Conservation (phyloP, 139 green algal genomes). For the Penium margaritaceum region DNA sequence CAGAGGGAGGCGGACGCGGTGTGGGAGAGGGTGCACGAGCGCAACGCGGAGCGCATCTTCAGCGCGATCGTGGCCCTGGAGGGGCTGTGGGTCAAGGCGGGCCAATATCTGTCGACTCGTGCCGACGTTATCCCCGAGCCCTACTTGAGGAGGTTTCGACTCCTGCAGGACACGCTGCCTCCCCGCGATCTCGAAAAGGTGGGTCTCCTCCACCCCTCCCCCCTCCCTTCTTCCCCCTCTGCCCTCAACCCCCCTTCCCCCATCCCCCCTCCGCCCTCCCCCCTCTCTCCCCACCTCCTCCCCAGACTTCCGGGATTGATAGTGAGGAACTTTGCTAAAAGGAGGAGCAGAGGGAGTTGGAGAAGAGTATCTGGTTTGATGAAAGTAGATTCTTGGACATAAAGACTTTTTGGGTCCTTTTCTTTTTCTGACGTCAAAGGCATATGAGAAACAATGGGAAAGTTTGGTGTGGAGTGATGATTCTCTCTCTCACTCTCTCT, state of each 20-base stretch:
- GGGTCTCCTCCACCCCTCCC: background rate
- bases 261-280: conserved; percentile 22
- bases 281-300: background rate
- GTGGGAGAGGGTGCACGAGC: conserved; percentile 26
- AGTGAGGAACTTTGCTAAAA: too few relatives aligned
- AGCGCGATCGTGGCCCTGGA: conserved; percentile 26
- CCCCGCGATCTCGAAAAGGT: conserved; percentile 68
- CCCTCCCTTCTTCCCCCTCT: background rate
- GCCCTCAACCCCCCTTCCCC: background rate
- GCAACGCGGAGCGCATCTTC: conserved; percentile 23
- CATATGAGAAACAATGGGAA: too few relatives aligned
- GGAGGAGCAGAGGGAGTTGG: too few relatives aligned
- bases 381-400: too few relatives aligned
- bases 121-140: conserved; percentile 85
- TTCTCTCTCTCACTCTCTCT: too few relatives aligned
- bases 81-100: conserved; percentile 47
- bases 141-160: conserved; percentile 88
- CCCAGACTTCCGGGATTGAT: too few relatives aligned
- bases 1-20: conserved; percentile 9
- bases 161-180: conserved; percentile 93
- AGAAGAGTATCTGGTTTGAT: too few relatives aligned
- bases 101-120: conserved; percentile 79
- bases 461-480: background rate
- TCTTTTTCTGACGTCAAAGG: too few relatives aligned
- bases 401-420: too few relatives aligned